Conservation (phyloP, 306 rosid species). For the Pterocarpus macrocarpus region DNA sequence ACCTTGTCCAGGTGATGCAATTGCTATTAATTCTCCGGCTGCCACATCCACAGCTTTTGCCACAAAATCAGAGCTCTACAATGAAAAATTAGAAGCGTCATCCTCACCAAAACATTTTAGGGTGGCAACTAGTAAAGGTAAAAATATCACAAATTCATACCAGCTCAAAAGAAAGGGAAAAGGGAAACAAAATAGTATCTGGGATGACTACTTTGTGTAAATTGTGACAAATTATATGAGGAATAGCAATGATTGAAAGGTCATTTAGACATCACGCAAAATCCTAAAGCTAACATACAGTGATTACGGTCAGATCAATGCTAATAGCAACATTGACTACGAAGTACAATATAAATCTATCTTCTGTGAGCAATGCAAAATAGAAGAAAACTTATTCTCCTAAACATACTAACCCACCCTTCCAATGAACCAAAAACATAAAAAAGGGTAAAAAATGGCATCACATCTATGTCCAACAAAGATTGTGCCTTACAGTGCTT, state of each 20-base stretch:
- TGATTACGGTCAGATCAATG: not conserved
- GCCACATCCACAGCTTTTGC: slow-evolving; percentile 73
- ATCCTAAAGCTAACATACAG: not conserved
- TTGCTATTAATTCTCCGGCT: slow-evolving; percentile 65
- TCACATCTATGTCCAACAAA: not conserved
- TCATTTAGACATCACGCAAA: not conserved
- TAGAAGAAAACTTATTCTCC: not conserved
- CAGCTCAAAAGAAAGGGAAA: not conserved
- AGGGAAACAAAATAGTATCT: not conserved
- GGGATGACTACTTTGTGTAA: not conserved
- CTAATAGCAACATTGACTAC: slow-evolving; percentile 1
- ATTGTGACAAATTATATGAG: slow-evolving; percentile 3
- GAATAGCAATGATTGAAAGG: not conserved
- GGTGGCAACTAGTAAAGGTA: not conserved
- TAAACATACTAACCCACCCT: not conserved
- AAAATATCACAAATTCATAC: not conserved
- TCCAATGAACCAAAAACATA: not conserved
- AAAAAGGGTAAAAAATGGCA: not conserved
- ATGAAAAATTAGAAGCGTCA: slow-evolving; percentile 9
- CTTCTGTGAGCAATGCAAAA: not conserved
- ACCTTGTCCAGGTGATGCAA: slow-evolving; percentile 89
- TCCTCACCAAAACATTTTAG: slow-evolving; percentile 5
- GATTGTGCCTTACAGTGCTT: slow-evolving; percentile 70
- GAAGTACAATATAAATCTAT: slow-evolving; percentile 9
- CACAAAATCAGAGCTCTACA: slow-evolving; percentile 71